A percentile compares a stretch with the other conserved stretches of the same genome.
These are phyloP conservation scores for Globisporangium acanthophoron DNA, from an alignment of 352 stramenopile genomes.

Conservation along the genomic window DNA sequence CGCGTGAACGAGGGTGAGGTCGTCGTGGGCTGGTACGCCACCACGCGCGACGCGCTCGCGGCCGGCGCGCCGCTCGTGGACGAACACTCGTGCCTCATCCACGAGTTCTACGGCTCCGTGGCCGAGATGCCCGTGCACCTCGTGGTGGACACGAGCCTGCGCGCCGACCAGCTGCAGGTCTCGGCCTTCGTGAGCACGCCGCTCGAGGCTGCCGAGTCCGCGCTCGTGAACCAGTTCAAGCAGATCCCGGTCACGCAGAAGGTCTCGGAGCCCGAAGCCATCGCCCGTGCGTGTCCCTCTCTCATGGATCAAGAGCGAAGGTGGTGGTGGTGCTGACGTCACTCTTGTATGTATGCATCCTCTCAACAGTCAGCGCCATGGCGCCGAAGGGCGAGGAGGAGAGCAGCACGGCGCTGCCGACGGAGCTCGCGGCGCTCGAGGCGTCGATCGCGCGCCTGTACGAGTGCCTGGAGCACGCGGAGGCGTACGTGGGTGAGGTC, in stretches of 20 bases:
- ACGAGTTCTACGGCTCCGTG: conserved; percentile 97
- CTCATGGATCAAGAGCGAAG: neutral
- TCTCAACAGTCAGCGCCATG: conserved; percentile 65
- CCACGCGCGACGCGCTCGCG: conserved; percentile 29
- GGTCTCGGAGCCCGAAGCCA: conserved; percentile 90
- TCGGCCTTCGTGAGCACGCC: conserved; percentile 89
- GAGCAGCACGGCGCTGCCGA: conserved; percentile 46
- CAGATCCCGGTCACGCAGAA: conserved; percentile 91
- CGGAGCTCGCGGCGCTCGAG: conserved; percentile 68
- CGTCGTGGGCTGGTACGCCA: conserved; percentile 97
- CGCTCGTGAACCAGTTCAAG: conserved; percentile 92
- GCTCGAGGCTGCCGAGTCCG: conserved; percentile 85
- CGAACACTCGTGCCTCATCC: conserved; percentile 95
- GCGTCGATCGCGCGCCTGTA: conserved; percentile 88
- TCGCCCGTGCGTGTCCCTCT: conserved; percentile 76
- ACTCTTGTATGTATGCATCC: conserved; percentile 4
- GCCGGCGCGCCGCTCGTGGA: conserved; percentile 67
- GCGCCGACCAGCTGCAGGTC: conserved; percentile 77
- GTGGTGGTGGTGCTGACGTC: neutral
- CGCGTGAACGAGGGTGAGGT: conserved; percentile 93
- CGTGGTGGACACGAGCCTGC: conserved; percentile 91
- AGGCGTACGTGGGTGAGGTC: conserved; percentile 89
- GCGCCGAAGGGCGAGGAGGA: conserved; percentile 30
- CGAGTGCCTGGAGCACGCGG: conserved; percentile 86
- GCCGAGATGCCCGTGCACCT: conserved; percentile 92